Conservation (phyloP, 192 early-diverging fungal species). For the Coemansia brasiliensis region DNA sequence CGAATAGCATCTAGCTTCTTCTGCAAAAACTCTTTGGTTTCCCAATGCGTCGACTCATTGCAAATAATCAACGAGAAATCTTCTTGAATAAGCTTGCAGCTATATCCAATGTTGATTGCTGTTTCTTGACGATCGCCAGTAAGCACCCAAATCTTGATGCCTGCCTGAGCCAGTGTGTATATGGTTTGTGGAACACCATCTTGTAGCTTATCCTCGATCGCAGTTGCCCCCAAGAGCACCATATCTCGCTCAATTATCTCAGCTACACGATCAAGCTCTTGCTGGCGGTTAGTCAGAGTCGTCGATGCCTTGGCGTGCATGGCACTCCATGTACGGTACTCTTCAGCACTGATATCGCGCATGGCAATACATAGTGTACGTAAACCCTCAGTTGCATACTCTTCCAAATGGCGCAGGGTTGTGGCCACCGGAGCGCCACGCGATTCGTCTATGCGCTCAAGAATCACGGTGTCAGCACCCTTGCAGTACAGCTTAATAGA, state of each 20-base stretch:
- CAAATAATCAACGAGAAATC: conserved; percentile 94
- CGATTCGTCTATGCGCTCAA: conserved; percentile 77
- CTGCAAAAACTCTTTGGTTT: conserved; percentile 89
- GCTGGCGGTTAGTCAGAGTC: conserved; percentile 83
- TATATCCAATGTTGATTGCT: conserved; percentile 98
- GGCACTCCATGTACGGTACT: conserved; percentile 81
- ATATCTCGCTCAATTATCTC: conserved; percentile 95
- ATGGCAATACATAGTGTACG: conserved; percentile 95
- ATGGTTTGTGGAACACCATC: conserved; percentile 99
- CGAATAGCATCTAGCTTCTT: conserved; percentile 82
- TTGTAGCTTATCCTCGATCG: conserved; percentile 98
- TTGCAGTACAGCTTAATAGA: conserved; percentile 89
- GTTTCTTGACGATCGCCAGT: conserved; percentile 99
- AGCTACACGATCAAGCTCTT: conserved; percentile 87
- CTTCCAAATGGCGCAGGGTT: conserved; percentile 83
- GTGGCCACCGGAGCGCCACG: conserved; percentile 62
- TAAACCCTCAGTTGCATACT: conserved; percentile 94
- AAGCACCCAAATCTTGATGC: conserved; percentile 96
- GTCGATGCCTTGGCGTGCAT: conserved; percentile 88
- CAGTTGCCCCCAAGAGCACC: conserved; percentile 91
- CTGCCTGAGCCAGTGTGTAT: conserved; percentile 89
- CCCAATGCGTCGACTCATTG: conserved; percentile 88
- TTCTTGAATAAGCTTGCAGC: conserved; percentile 93
- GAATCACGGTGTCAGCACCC: conserved; percentile 96
- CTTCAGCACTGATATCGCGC: conserved; percentile 85